Evolutionary conservation across 2,329 filamentous ascomycete species (phyloP), one percentile per base, ranked within the genome.

Genomic region (Aspergillus phoenicis): DNA sequence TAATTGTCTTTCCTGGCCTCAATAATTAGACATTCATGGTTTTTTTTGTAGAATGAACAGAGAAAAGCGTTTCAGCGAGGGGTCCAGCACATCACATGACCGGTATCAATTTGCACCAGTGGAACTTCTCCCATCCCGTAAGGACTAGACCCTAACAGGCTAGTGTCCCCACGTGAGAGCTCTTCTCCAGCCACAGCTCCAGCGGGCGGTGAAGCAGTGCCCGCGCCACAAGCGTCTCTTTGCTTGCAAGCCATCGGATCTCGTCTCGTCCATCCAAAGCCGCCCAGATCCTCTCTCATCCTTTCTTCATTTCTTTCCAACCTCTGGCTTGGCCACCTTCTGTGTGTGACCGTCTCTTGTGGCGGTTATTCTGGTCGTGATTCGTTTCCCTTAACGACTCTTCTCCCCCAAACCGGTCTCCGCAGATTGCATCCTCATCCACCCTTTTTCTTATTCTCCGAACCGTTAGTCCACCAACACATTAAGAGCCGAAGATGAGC

Each of bases 401-500:
- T 56, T 48, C 33, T 47, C 51, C 22, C 41, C 20, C 22, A 10
- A 17, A 26, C 8, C 36, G 28, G 20, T 30, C n/a, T 22, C 47
- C 45, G 28, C 47, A 48, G 28, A 20, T 39, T 24, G n/a, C 13
- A 39, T 38, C 24, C 17, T 20, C 26, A n/a, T 24, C 33, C n/a
- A 26, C 36, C 47, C 45, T 51, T 57, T 36, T 36, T 41, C 49
- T n/a, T 48, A 45, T 38, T 38, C 41, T 52, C 38, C 51, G 39
- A 39, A 45, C 51, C 57, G 43, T 39, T 39, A 41, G 36, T 53
- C 48, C 56, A 45, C 39, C 49, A 33, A 54, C 41, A 33, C 47
- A 36, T 51, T 22, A 17, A 49, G 36, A 45, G 38, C 64, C 66
- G 73, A 82, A 77, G 52, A 88, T 91, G 85, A 86, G 85, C 76